phyloP scores from a whole-genome alignment of 1,284 basidiomycete species.

The Filobasidium uniguttulatum region DNA sequence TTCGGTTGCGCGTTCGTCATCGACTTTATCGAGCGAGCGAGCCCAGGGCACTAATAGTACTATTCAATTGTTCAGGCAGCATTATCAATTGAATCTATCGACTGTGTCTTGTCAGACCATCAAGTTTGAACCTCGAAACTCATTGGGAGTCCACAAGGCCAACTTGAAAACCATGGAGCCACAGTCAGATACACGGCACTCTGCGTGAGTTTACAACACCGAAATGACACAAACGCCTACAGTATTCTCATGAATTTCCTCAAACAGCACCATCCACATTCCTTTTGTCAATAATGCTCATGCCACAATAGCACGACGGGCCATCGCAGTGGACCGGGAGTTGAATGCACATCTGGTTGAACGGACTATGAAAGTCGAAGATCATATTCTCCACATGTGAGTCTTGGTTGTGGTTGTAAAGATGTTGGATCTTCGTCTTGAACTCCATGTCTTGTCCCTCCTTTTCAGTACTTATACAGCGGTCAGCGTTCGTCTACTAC shows the following conservation, averaged over 20 bases:
- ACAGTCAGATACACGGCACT: too few species aligned
- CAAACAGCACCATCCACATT: conserved; percentile 51
- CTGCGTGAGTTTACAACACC: not conserved
- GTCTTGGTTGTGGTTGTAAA: not conserved
- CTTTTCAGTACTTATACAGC: conserved; percentile 23
- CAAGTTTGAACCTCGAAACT: too few species aligned
- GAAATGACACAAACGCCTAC: not conserved
- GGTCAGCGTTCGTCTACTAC: conserved; percentile 71
- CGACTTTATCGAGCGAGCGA: too few species aligned
- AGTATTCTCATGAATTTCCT: not conserved
- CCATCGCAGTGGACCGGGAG: conserved; percentile 71
- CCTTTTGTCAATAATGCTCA: conserved; percentile 61
- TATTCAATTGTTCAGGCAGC: too few species aligned
- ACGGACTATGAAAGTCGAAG: conserved; percentile 49
- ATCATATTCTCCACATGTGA: conserved; percentile 55
- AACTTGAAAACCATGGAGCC: too few species aligned
- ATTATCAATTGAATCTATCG: too few species aligned
- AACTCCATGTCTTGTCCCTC: not conserved
- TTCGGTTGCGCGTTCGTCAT: too few species aligned
- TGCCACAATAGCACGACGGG: conserved; percentile 60
- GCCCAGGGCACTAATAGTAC: too few species aligned
- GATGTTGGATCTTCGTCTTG: not conserved
- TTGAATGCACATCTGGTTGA: conserved; percentile 64
- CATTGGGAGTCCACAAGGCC: too few species aligned
- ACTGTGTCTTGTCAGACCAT: too few species aligned